These are phyloP conservation scores for Aphanoascus verrucosus DNA, from an alignment of 2,329 filamentous ascomycete genomes.

Conservation along the genomic window DNA sequence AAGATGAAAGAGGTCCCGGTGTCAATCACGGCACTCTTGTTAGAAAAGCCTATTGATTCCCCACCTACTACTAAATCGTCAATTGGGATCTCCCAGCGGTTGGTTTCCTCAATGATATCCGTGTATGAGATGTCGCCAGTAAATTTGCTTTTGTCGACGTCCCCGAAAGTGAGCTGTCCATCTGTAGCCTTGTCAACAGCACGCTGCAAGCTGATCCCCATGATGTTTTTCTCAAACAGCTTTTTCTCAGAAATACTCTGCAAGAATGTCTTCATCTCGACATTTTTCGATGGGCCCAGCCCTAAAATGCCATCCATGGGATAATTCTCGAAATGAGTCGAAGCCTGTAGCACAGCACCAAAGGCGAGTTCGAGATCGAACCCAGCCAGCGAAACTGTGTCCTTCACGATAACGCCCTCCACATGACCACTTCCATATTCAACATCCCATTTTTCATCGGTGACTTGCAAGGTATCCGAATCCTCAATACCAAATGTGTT, in stretches of 20 bases:
- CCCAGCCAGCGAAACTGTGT: slow-evolving; percentile 55
- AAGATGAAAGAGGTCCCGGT: slow-evolving; percentile 75
- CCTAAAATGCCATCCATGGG: slow-evolving; percentile 84
- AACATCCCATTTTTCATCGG: slow-evolving; percentile 50
- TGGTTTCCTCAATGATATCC: slow-evolving; percentile 39
- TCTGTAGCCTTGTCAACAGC: slow-evolving; percentile 54
- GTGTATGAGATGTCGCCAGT: slow-evolving; percentile 60
- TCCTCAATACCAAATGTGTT: slow-evolving; percentile 56
- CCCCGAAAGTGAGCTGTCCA: slow-evolving; percentile 69
- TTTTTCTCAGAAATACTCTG: slow-evolving; percentile 48
- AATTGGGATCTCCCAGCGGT: slow-evolving; percentile 63
- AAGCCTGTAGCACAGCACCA: slow-evolving; percentile 61
- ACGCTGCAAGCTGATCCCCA: slow-evolving; percentile 61
- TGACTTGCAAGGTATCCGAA: slow-evolving; percentile 52
- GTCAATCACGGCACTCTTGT: slow-evolving; percentile 62
- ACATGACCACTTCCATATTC: slow-evolving; percentile 70
- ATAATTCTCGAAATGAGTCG: slow-evolving; percentile 63
- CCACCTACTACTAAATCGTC: slow-evolving; percentile 56
- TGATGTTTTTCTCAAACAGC: slow-evolving; percentile 53
- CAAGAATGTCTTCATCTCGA: slow-evolving; percentile 51
- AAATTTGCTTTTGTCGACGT: slow-evolving; percentile 55
- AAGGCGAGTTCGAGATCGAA: slow-evolving; percentile 51
- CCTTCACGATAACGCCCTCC: slow-evolving; percentile 53
- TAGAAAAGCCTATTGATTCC: slow-evolving; percentile 43
- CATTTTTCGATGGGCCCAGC: slow-evolving; percentile 53